Evolutionary conservation across 441 rosid species (phyloP), one percentile per base, ranked within the genome.

Genomic region (Eutrema salsugineum): DNA sequence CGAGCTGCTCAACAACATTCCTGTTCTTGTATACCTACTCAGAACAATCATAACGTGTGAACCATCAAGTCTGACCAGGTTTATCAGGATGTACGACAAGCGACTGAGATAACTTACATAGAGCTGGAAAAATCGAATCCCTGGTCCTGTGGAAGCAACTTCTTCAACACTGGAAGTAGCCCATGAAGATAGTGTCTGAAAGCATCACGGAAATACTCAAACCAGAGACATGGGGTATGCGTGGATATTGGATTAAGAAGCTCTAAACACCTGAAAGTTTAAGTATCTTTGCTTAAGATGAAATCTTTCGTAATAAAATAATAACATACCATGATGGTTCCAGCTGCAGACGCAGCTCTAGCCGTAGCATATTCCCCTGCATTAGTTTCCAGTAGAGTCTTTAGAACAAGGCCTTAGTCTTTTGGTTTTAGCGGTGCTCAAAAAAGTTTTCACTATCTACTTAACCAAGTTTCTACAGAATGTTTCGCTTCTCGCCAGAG

Each of bases 301-400:
- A 33, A 11, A 73, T 14, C 2, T 1, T 17, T 47, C 11, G 14
- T 54, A 57, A 66, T 43, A 9, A 55, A 19, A 16, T 38, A 61
- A 48, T 35, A 64, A 19, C 80, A 55, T 59, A 94, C 99, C 99
- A 94, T 88, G 66, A 92, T 92, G 27, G 99, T 94, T 62, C 86
- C 85, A 44, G 96, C 94, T 20, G 91, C 90, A 4, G 97, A 86
- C 33, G 98, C 89, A 66, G 99, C 99, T 70, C 98, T 84, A 48
- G 98, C 97, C 46, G 97, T 94, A 65, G 96, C 98, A 68, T 81
- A 86, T 76, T 94, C 99, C 27, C 99, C 98, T 94, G 87, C 11
- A 78, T 44, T n/a, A 66, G 38, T 71, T 57, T 16, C 30, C 36
- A 48, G 8, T 73, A 76, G 24, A 9, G 48, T 69, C 4, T 5